Evolutionary conservation across 164 flowering plant species (phyloP).

Genomic region (Vitis rotundifolia): DNA sequence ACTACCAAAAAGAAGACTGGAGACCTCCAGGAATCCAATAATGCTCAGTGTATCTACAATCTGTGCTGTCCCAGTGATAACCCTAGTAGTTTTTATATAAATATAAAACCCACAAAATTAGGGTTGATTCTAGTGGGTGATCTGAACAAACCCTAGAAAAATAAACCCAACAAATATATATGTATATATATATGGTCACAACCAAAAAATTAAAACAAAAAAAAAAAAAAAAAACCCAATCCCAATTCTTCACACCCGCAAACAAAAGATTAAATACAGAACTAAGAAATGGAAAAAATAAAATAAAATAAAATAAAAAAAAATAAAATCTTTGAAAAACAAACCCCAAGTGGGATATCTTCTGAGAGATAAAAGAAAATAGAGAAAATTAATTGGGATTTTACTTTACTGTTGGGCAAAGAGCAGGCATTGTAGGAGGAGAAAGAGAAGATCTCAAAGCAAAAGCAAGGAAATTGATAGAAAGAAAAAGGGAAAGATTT

Average conservation of each 20-base stretch:
- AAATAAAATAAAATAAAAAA: not conserved
- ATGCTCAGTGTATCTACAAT: conserved; percentile 4
- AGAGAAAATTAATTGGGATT: not conserved
- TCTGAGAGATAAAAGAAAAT: not conserved
- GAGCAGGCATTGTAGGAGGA: conserved; percentile 5
- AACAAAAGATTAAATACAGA: not conserved
- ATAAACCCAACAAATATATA: not conserved
- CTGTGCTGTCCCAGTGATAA: not conserved
- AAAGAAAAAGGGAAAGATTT: not conserved
- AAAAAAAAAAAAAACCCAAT: not conserved
- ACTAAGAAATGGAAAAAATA: too few species aligned
- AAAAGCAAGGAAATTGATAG: not conserved
- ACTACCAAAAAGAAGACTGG: not conserved
- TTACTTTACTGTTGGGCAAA: not conserved
- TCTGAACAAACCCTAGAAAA: conserved; percentile 21
- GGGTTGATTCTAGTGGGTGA: conserved; percentile 17
- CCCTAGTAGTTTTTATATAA: conserved; percentile 10
- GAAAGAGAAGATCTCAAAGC: not conserved
- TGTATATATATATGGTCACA: not conserved
- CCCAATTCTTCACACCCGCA: not conserved
- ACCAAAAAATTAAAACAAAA: not conserved
- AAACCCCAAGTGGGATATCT: not conserved
- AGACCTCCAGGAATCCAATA: conserved; percentile 1
- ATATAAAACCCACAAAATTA: conserved; percentile 19
- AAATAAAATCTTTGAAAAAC: not conserved